Evolutionary conservation across 2,329 filamentous ascomycete species (phyloP), one percentile per base, ranked within the genome.

Genomic region (Epichloe coenophiala): DNA sequence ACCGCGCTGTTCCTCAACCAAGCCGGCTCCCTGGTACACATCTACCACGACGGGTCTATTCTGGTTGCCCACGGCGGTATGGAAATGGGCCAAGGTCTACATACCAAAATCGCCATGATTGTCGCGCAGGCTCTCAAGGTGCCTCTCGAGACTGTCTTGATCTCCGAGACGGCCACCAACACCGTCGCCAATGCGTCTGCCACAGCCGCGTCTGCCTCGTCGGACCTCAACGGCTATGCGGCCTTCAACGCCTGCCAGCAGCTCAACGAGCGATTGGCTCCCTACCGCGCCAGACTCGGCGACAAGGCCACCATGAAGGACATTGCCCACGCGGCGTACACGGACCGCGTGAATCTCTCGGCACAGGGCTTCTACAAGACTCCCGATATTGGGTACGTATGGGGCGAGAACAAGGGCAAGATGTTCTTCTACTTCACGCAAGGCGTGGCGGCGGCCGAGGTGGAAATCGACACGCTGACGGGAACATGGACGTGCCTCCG

Each of bases 401-500:
- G 93, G 93, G 88, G 83, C 23, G 81, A 84, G 53, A 96, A 96
- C 68, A 84, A 76, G 11, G 93, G 93, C 36, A 86, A 93, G 67
- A 95, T 97, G 90, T 98, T 89, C 76, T 98, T 91, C 72, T 98
- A 98, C 75, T 98, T 97, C 70, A 97, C 93, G 0, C 91, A 97
- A 66, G 93, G 93, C 49, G 90, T 97, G 4, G 81, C 91, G 0
- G 87, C 88, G 0, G 84, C 90, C 9, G 93, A 97, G 67, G 89
- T 96, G 7, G 88, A 97, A 67, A 76, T 98, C 52, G 93, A 98
- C 67, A 91, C 88, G 0, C 70, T 98, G 23, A 97, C 93, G 0
- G 93, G 93, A 40, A 86, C 93, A 56, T 97, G 88, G 88, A 97
- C 91, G 0, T 89, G 86, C 55, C 68, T 87, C 4, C 82, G 90